A percentile compares a stretch with the other conserved stretches of the same genome.
Conservation (phyloP, 352 stramenopile species). For the Phytophthora europaea region DNA sequence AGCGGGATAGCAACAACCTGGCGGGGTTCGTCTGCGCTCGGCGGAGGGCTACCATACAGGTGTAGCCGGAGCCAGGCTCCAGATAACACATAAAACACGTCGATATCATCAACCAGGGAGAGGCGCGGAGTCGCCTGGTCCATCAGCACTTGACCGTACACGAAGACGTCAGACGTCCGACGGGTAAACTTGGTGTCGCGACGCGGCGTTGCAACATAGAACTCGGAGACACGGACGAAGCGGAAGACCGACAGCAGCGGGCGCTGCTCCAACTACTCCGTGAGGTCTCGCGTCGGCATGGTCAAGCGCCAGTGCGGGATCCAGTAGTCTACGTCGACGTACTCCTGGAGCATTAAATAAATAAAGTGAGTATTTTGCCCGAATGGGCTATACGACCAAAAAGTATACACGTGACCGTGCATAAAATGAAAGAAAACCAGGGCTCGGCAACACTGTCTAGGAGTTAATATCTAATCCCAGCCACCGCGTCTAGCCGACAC, state of each 20-base stretch:
- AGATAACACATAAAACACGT: background rate
- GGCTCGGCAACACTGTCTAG: no score
- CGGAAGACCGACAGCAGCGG: background rate
- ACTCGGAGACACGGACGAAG: slow-evolving; percentile 5
- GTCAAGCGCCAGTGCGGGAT: no score
- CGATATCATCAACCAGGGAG: background rate
- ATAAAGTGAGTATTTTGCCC: no score
- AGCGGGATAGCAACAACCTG: background rate
- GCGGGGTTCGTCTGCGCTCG: background rate
- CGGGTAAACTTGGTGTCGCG: slow-evolving; percentile 2
- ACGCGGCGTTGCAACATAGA: background rate
- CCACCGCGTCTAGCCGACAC: no score
- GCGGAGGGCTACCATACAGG: background rate
- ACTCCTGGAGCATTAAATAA: slow-evolving; percentile 4
- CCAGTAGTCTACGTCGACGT: background rate
- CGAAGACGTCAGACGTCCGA: no score
- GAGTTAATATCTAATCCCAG: no score
- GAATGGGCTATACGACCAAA: no score
- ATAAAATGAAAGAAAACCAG: no score
- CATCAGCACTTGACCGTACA: background rate
- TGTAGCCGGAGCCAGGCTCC: background rate
- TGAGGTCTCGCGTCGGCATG: no score
- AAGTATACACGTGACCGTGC: no score
- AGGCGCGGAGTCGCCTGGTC: background rate
- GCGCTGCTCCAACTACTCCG: no score